phyloP scores from a whole-genome alignment of 108 stramenopile genomes.

The Bacterosira constricta region DNA sequence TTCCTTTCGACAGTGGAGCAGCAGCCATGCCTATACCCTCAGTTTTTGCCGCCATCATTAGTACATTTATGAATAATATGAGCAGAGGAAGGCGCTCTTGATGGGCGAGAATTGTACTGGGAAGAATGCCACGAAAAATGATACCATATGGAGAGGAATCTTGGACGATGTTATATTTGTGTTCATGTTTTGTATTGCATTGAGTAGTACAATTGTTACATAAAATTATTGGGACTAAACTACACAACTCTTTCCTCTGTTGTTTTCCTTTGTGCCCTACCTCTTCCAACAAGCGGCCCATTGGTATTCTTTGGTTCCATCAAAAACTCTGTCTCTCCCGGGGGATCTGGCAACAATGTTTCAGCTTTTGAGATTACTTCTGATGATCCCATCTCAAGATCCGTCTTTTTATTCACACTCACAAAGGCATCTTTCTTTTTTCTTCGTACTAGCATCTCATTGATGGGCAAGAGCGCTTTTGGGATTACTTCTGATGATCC shows the following conservation, averaged over 20 bases:
- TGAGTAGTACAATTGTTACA: too few species aligned
- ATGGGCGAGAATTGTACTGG: neutral
- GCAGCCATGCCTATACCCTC: conserved; percentile 52
- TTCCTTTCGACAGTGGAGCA: conserved; percentile 41
- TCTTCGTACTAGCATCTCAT: conserved; percentile 53
- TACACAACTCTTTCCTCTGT: too few species aligned
- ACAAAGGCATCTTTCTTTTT: conserved; percentile 2
- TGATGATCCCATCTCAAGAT: conserved; percentile 10
- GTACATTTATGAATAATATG: conserved; percentile 62
- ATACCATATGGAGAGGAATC: too few species aligned
- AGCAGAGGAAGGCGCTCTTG: conserved; percentile 36
- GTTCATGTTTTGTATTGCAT: too few species aligned
- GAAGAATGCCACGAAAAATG: neutral
- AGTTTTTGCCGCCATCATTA: conserved; percentile 55
- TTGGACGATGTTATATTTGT: too few species aligned
- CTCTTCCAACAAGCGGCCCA: neutral
- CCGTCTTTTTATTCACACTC: neutral
- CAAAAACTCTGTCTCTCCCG: neutral
- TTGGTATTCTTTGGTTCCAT: neutral
- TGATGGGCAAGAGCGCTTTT: conserved; percentile 65
- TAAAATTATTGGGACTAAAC: too few species aligned
- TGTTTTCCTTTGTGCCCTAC: too few species aligned
- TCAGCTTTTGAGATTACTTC: neutral
- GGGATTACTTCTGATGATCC: neutral
- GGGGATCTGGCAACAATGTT: neutral